These are phyloP conservation scores for Geranium brycei DNA, from an alignment of 345 rosid genomes.

Conservation along the genomic window DNA sequence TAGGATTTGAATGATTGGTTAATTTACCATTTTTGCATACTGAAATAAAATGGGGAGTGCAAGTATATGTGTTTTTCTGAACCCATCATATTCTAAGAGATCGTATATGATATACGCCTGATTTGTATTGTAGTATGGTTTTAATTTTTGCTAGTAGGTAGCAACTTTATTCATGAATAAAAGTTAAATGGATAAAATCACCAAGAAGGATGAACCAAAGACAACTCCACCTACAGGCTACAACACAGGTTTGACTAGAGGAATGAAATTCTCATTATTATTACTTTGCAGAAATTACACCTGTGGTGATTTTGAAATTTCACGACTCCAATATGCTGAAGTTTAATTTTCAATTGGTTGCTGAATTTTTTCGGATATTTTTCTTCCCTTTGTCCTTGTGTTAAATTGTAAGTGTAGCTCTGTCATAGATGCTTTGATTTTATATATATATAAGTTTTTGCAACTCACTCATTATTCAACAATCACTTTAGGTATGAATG, in stretches of 20 bases:
- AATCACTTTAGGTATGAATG: too few relatives aligned
- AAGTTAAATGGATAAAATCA: slow-evolving; percentile 30
- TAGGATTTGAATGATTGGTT: too few relatives aligned
- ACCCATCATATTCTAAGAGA: neutral
- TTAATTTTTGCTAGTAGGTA: neutral
- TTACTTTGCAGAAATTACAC: slow-evolving; percentile 8
- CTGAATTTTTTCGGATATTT: too few relatives aligned
- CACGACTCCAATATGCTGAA: too few relatives aligned
- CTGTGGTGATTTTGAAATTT: neutral
- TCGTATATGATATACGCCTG: neutral
- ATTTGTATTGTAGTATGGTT: neutral
- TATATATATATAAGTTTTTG: too few relatives aligned
- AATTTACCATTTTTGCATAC: neutral
- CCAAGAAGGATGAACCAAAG: slow-evolving; percentile 59
- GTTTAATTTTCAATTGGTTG: too few relatives aligned
- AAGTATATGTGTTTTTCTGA: neutral
- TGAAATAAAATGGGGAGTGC: neutral
- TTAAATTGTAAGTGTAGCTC: too few relatives aligned
- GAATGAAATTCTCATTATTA: neutral
- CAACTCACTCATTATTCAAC: too few relatives aligned
- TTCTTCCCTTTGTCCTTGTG: too few relatives aligned
- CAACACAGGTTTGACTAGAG: slow-evolving; percentile 44
- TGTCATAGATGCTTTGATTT: too few relatives aligned
- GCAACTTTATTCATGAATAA: neutral
- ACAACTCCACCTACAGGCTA: slow-evolving; percentile 33